Evolutionary conservation across 208 protist species (phyloP), one percentile per base, ranked within the genome.

Genomic region (Leishmania braziliensis): DNA sequence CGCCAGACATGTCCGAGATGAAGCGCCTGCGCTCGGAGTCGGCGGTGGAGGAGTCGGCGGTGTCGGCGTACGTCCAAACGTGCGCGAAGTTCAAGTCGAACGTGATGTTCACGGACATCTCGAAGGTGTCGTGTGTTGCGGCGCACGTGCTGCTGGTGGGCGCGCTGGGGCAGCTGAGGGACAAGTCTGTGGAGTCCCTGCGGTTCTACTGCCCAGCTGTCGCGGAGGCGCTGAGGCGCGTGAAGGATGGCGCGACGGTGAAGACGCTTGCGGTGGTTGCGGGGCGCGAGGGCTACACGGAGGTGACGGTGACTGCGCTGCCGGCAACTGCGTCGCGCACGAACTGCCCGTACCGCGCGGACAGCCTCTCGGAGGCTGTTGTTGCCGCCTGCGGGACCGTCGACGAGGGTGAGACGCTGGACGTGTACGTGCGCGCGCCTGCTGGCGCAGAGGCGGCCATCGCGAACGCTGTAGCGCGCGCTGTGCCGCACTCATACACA

Each of bases 331-430:
- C 86, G 33, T 88, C 92, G 62, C 90, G 90, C 83, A 90, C 80
- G 20, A 96, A 96, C 85, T 94, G 90, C 83, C 81, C 90, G 9
- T 87, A 91, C 72, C 92, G 90, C 51, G 87, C 92, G 2, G 92
- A 96, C 75, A 87, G 74, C 63, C 82, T 94, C n/a, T 69, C 81
- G 58, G 77, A 66, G 36, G 83, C 84, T 62, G 81, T 93, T n/a
- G 46, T 76, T 56, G 77, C 85, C 2, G 88, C 87, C 26, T 74
- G 80, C 23, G 84, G 66, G 26, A 70, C 58, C 58, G 66, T 83
- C 3, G 86, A 39, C 33, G 85, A 77, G 3, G 79, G 65, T 33
- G 80, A 84, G 73, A 71, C 69, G n/a, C 81, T 95, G 29, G 91
- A 95, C 62, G 80, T 94, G 33, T 92, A 90, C 80, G 84, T 93